These are phyloP conservation scores for Wickerhamomyces ciferrii DNA, from an alignment of 805 yeast species.

Conservation along the genomic window DNA sequence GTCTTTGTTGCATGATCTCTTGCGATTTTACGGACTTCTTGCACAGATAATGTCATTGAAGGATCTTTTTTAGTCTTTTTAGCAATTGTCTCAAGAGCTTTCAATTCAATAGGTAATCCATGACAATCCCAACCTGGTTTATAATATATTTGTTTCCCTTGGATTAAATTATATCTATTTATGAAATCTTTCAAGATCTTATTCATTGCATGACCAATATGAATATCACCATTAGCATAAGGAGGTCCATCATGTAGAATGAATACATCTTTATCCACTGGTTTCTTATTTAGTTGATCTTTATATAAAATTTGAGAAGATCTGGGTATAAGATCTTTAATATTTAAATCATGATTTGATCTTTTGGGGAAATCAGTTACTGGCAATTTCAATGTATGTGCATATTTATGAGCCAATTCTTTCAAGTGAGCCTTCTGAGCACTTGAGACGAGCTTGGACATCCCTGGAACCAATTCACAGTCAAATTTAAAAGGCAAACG, in stretches of 20 bases:
- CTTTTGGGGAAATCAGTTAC: slow-evolving; percentile 61
- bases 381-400: slow-evolving; percentile 44
- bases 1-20: slow-evolving; percentile 63
- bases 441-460: background rate
- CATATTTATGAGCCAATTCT: slow-evolving; percentile 19
- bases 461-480: too few relatives aligned
- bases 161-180: slow-evolving; percentile 59
- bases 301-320: slow-evolving; percentile 57
- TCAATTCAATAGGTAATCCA: slow-evolving; percentile 93
- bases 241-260: slow-evolving; percentile 97
- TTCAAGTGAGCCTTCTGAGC: background rate
- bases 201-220: slow-evolving; percentile 88
- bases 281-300: slow-evolving; percentile 43
- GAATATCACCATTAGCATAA: slow-evolving; percentile 93
- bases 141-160: slow-evolving; percentile 61
- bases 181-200: slow-evolving; percentile 86
- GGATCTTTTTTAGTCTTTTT: slow-evolving; percentile 28
- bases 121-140: slow-evolving; percentile 99
- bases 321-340: slow-evolving; percentile 39
- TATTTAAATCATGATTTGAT: slow-evolving; percentile 40
- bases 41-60: slow-evolving; percentile 30
- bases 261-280: slow-evolving; percentile 38
- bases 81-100: slow-evolving; percentile 53
- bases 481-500: too few relatives aligned
- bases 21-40: slow-evolving; percentile 65